Conservation (phyloP, 306 rosid genomes). For the Quercus aquifolioides region DNA sequence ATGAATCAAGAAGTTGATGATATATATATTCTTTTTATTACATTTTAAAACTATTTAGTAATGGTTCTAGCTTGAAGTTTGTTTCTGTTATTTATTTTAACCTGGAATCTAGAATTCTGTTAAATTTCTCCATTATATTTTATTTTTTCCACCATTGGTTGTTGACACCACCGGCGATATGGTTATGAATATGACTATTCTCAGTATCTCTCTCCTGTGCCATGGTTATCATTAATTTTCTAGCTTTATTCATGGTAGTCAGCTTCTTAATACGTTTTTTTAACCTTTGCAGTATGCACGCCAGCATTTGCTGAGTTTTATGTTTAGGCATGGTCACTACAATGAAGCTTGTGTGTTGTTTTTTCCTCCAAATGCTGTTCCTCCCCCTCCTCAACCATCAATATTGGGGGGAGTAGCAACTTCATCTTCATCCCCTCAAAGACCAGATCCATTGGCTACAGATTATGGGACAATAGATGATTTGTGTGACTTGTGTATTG, state of each 20-base stretch:
- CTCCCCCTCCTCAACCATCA: conserved; percentile 72
- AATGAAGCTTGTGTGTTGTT: conserved; percentile 83
- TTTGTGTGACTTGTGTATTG: conserved; percentile 76
- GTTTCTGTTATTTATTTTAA: not conserved
- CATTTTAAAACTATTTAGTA: not conserved
- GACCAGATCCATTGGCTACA: conserved; percentile 75
- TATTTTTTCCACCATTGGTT: not conserved
- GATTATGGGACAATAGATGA: conserved; percentile 95
- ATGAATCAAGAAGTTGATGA: not conserved
- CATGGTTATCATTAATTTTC: conserved; percentile 8
- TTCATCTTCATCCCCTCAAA: conserved; percentile 84
- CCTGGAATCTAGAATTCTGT: not conserved
- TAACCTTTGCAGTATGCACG: conserved; percentile 77
- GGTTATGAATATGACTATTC: not conserved
- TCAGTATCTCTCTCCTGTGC: not conserved
- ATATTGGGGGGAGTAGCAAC: conserved; percentile 46
- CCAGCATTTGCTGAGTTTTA: conserved; percentile 85
- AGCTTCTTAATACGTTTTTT: conserved; percentile 13
- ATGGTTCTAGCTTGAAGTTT: not conserved
- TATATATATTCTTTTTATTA: not conserved
- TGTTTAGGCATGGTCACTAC: conserved; percentile 89
- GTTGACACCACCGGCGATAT: not conserved
- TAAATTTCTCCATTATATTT: not conserved
- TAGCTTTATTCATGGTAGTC: conserved; percentile 18
- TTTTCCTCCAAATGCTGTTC: conserved; percentile 73